These are phyloP conservation scores for Rhizopus microsporus DNA, from an alignment of 371 early-diverging fungal species.

Conservation along the genomic window DNA sequence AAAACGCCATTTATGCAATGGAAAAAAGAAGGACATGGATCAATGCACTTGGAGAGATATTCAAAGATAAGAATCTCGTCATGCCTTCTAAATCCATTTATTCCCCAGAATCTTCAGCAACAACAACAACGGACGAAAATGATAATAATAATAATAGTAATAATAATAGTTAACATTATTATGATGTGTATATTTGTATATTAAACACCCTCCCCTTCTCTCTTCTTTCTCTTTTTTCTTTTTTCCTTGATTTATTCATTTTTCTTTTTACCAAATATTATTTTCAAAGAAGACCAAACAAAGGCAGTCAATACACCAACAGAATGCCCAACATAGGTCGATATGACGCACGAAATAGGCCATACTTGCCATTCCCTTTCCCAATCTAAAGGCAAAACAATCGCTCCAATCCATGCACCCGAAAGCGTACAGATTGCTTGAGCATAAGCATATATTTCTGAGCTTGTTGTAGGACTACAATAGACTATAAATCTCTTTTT, in stretches of 20 bases:
- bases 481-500: not conserved
- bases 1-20: slow-evolving; percentile 53
- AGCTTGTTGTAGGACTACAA: slow-evolving; percentile 36
- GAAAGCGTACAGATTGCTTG: slow-evolving; percentile 43
- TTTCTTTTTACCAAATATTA: slow-evolving; percentile 45
- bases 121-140: not conserved
- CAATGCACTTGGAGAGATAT: slow-evolving; percentile 52
- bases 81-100: slow-evolving; percentile 70
- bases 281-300: slow-evolving; percentile 43
- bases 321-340: slow-evolving; percentile 46
- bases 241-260: slow-evolving; percentile 26
- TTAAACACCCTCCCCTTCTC: too few relatives aligned
- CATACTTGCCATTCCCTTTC: slow-evolving; percentile 56
- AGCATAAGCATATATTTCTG: slow-evolving; percentile 49
- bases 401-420: slow-evolving; percentile 56
- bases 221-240: too few relatives aligned
- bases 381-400: slow-evolving; percentile 55
- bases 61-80: slow-evolving; percentile 67
- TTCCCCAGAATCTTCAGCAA: slow-evolving; percentile 1
- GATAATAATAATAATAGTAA: slow-evolving; percentile 19
- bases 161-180: not conserved
- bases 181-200: too few relatives aligned
- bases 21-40: slow-evolving; percentile 51
- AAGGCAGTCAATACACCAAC: slow-evolving; percentile 49
- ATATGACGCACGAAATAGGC: slow-evolving; percentile 54